A percentile compares a stretch with the other conserved stretches of the same genome.
These are phyloP conservation scores for Cryphonectria naterciae DNA, from an alignment of 2,329 filamentous ascomycete species.

Conservation along the genomic window DNA sequence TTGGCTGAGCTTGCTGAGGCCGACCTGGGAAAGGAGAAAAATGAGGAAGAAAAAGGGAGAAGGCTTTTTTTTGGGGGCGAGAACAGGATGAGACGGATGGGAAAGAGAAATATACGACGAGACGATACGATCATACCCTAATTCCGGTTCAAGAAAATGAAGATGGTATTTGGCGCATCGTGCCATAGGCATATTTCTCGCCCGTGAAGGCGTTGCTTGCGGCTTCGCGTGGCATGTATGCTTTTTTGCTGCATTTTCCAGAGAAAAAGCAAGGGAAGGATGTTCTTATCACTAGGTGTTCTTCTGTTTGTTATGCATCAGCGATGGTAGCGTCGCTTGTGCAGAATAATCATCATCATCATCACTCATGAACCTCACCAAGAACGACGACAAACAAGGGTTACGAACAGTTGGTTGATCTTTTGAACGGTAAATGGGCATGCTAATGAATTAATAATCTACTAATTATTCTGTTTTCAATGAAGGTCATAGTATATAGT, in stretches of 20 bases:
- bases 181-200: not conserved
- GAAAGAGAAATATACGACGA: constrained; percentile 20
- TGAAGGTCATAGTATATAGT: not conserved
- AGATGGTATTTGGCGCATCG: not conserved
- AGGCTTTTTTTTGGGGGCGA: not conserved
- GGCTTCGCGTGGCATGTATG: not conserved
- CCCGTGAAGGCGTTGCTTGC: not conserved
- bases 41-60: not conserved
- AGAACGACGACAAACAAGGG: not conserved
- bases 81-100: not conserved
- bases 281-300: not conserved
- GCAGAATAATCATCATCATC: constrained; percentile 1
- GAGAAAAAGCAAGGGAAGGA: not conserved
- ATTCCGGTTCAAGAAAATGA: constrained; percentile 8
- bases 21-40: not conserved
- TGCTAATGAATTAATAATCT: not conserved
- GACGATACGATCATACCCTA: constrained; percentile 27
- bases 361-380: not conserved
- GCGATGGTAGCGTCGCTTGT: not conserved
- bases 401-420: not conserved
- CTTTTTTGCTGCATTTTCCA: not conserved
- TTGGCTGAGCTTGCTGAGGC: constrained; percentile 51
- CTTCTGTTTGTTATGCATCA: not conserved
- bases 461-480: not conserved
- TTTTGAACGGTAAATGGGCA: not conserved